Base-by-base conservation (phyloP, 805 yeast species). In the Isabelozyma rhagii region DNA sequence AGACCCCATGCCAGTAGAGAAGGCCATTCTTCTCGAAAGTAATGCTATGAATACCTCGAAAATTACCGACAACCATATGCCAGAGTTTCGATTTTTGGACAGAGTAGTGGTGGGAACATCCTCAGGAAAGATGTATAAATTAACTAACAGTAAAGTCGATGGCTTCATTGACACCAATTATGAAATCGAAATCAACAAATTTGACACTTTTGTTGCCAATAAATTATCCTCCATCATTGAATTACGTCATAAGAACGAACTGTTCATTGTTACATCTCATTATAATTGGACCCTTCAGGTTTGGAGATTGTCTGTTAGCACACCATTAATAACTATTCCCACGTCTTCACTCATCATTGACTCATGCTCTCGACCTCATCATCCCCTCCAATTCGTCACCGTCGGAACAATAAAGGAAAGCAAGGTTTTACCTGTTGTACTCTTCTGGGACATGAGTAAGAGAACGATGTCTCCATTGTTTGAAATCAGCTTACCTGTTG, bases 381-480 rank as follows among this genome's bases (percentile, higher is more conserved):
- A 53, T 13, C 47, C 49, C 10, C 53, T 51, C 21, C 71, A 67
- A 45, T 64, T 69, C 48, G 55, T 63, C 3, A 61, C 67, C 1
- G 51, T 63, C 46, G 69, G 70, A 0, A 43, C 56, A 1, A 52
- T 48, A 43, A 46, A 51, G 46, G 51, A 52, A 9, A 43, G 39
- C 13, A 31, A 18, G 21, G 41, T 25, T 15, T 11, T 48, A 3
- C 50, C 63, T 3, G 47, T 56, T 3, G 47, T 69, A 5, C 63
- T 66, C 36, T 59, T 64, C 28, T 69, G 75, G 75, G 70, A 68
- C 50, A 51, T 69, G 25, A 47, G 55, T 8, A 43, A 36, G 8
- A 55, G 47, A 41, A 29, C 61, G 11, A 56, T 58, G 51, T 48
- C 51, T 41, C 61, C 69, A 8, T 41, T 63, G 4, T 27, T 51